Percentiles rank a stretch among this genome's conserved stretches.
Evolutionary conservation across 148 eudicot species (phyloP).

Genomic region (Oxyria digyna): DNA sequence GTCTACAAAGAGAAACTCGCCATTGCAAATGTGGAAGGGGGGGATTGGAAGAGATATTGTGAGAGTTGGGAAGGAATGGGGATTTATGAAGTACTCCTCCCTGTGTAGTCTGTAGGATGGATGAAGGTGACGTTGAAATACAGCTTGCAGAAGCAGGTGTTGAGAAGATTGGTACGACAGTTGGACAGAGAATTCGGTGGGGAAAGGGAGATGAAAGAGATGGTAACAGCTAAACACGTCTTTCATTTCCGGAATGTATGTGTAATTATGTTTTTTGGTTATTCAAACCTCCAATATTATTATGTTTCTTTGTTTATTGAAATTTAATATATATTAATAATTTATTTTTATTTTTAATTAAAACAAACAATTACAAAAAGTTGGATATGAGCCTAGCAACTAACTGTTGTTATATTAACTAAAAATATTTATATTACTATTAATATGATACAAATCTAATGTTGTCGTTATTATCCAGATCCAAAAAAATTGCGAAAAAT

Average conservation of each 20-base stretch:
- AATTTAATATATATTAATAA: no score
- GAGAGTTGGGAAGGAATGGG: background rate
- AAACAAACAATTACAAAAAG: no score
- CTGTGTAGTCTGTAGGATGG: background rate
- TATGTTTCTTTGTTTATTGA: no score
- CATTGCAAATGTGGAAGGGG: background rate
- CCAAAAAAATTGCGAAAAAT: no score
- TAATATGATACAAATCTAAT: no score
- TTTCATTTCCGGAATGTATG: background rate
- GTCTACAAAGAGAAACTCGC: background rate
- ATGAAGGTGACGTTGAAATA: conserved; percentile 1
- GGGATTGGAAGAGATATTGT: background rate
- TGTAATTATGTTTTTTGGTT: no score
- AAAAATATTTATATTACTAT: no score
- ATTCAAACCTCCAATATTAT: no score
- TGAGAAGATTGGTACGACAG: conserved; percentile 1
- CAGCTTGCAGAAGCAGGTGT: conserved; percentile 7
- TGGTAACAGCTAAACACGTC: conserved; percentile 12
- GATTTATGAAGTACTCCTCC: background rate
- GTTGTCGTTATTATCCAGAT: no score
- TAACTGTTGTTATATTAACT: no score
- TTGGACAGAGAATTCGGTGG: background rate
- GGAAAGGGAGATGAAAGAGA: background rate
- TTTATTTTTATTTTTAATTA: no score
- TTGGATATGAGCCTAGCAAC: no score